phyloP scores from a whole-genome alignment of 1,284 basidiomycete species.

The Malassezia dermatis region DNA sequence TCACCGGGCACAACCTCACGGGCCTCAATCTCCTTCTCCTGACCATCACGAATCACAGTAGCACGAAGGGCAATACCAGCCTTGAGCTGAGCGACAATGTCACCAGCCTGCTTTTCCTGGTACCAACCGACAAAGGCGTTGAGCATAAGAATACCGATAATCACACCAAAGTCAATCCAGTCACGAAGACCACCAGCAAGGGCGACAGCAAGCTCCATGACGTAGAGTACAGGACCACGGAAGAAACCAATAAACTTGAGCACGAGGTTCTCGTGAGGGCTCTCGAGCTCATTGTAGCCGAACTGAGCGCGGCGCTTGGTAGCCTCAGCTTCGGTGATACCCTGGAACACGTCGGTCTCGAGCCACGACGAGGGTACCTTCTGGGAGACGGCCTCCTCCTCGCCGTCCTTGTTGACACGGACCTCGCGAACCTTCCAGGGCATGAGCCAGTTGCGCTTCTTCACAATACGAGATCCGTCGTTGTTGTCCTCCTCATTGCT shows the following conservation, averaged over 20 bases:
- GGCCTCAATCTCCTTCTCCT: conserved; percentile 54
- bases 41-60: conserved; percentile 51
- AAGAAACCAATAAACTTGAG: conserved; percentile 52
- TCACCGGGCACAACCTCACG: conserved; percentile 56
- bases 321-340: conserved; percentile 51
- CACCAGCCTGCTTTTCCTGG: conserved; percentile 54
- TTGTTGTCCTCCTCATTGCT: conserved; percentile 30
- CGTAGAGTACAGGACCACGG: conserved; percentile 49
- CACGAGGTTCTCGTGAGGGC: conserved; percentile 50
- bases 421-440: conserved; percentile 45
- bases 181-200: conserved; percentile 49
- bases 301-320: conserved; percentile 43
- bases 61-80: conserved; percentile 54
- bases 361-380: conserved; percentile 49
- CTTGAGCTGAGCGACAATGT: conserved; percentile 55
- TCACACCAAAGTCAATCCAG: conserved; percentile 55
- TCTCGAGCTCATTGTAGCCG: conserved; percentile 50
- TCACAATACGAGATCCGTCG: conserved; percentile 36
- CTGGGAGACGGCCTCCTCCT: conserved; percentile 39
- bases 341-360: conserved; percentile 52
- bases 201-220: conserved; percentile 49
- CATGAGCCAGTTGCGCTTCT: conserved; percentile 37
- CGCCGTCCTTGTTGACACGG: conserved; percentile 48
- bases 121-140: conserved; percentile 57
- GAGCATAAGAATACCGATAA: conserved; percentile 48